Evolutionary conservation across 2,329 filamentous ascomycete genomes (phyloP), one percentile per base, ranked within the genome.

Genomic region (Aspergillus sp.): DNA sequence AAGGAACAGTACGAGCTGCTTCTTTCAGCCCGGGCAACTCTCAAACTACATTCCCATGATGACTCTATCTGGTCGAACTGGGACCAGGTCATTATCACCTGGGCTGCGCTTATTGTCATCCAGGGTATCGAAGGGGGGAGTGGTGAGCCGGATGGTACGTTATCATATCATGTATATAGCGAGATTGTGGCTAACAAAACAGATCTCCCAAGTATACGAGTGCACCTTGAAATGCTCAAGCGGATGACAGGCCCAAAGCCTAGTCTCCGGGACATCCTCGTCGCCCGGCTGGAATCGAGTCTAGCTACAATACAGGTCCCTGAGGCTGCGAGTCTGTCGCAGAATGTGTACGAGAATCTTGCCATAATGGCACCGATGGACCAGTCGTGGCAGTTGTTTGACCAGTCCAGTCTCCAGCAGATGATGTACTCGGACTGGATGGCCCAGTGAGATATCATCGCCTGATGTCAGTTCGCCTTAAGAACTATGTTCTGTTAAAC

Each of bases 371-470:
- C 31, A 3, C 31, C 33, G 2, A 4, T 40, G n/a, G 52, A 55
- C 17, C 52, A 41, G 23, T 49, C 52, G 5, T 55, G 52, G 52
- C 51, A 46, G 11, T 33, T 55, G 2, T 55, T 55, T 14, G 52
- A 55, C 45, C 33, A 55, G 15, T 24, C 52, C n/a, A 55, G 52
- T 23, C 35, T 55, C 23, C 44, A 55, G n/a, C 46, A 47, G 19
- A 55, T 55, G 52, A 48, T 55, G 35, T 49, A 55, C 9, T 44
- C 52, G n/a, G 39, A 49, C 23, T 55, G 52, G 52, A 55, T 23
- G 23, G 45, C 12, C 5, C 48, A 55, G 23, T 37, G 3, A 37
- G 24, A 1, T 27, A 19, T 3, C 21, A 4, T 9, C 2, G 31
- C 31, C 2, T 12, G 31, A 6, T 33, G 31, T 8, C 31, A 8